A percentile compares a stretch with the other conserved stretches of the same genome.
phyloP scores from a whole-genome alignment of 2,329 filamentous ascomycete species.

The Penicillium sp. region DNA sequence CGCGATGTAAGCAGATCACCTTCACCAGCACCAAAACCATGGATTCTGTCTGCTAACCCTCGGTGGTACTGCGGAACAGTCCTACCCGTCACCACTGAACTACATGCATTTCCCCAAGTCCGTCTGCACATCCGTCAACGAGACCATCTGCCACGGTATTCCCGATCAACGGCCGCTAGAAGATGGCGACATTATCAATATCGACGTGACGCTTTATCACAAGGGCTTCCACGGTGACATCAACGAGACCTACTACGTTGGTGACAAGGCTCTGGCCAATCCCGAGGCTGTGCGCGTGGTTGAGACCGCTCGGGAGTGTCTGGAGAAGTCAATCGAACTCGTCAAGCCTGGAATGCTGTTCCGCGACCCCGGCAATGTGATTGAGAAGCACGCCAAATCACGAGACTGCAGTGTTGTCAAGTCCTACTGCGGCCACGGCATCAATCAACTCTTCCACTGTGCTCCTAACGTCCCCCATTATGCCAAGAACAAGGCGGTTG shows the following conservation, averaged over 20 bases:
- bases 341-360: constrained; percentile 92
- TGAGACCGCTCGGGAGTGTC: constrained; percentile 79
- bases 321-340: constrained; percentile 83
- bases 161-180: constrained; percentile 80
- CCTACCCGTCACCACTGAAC: constrained; percentile 90
- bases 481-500: constrained; percentile 95
- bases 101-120: constrained; percentile 98
- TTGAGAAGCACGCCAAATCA: constrained; percentile 89
- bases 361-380: constrained; percentile 86
- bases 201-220: constrained; percentile 92
- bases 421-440: constrained; percentile 93
- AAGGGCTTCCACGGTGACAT: constrained; percentile 92
- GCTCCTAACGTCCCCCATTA: constrained; percentile 95
- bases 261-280: constrained; percentile 75
- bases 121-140: constrained; percentile 91
- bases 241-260: constrained; percentile 98
- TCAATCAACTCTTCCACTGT: constrained; percentile 89
- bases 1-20: constrained; percentile 61
- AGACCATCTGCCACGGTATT: constrained; percentile 98
- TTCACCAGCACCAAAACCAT: neutral
- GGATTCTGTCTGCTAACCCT: too few relatives aligned
- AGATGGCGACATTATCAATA: constrained; percentile 95
- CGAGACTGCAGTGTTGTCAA: constrained; percentile 84
- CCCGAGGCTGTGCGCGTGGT: constrained; percentile 84
- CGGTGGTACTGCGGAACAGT: constrained; percentile 45